Conservation (phyloP, 495 filamentous ascomycete genomes). For the Mytilinidion resinicola region DNA sequence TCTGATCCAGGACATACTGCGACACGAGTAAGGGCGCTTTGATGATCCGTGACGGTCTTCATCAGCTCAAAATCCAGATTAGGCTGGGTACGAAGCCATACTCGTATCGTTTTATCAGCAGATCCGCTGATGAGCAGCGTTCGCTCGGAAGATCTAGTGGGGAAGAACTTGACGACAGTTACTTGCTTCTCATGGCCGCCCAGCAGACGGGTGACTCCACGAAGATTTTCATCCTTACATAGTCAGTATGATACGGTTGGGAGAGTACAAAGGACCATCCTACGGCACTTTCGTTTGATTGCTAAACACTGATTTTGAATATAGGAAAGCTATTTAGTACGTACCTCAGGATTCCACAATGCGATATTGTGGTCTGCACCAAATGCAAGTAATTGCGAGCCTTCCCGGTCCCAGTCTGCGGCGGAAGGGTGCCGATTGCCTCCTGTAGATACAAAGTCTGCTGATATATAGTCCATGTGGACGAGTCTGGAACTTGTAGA, state of each 20-base stretch:
- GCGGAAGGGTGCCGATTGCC: slow-evolving; percentile 85
- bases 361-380: slow-evolving; percentile 85
- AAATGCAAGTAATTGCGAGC: slow-evolving; percentile 69
- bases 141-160: slow-evolving; percentile 40
- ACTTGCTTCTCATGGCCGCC: slow-evolving; percentile 75
- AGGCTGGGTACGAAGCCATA: slow-evolving; percentile 52
- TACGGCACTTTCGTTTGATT: not conserved
- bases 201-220: slow-evolving; percentile 64
- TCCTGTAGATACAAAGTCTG: slow-evolving; percentile 70
- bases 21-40: slow-evolving; percentile 73
- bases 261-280: not conserved
- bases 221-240: slow-evolving; percentile 42
- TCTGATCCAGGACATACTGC: slow-evolving; percentile 47
- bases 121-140: slow-evolving; percentile 70
- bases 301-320: too few species aligned
- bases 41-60: slow-evolving; percentile 55
- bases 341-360: slow-evolving; percentile 77
- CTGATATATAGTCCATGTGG: too few species aligned
- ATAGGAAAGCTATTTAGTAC: slow-evolving; percentile 18
- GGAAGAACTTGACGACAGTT: slow-evolving; percentile 76
- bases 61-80: slow-evolving; percentile 38
- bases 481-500: too few species aligned
- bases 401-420: slow-evolving; percentile 75
- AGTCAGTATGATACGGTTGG: not conserved
- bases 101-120: slow-evolving; percentile 67